Percentiles rank a stretch among this genome's conserved stretches.
phyloP scores from a whole-genome alignment of 176 grass and related monocot genomes.

The Oropetium thomaeum region DNA sequence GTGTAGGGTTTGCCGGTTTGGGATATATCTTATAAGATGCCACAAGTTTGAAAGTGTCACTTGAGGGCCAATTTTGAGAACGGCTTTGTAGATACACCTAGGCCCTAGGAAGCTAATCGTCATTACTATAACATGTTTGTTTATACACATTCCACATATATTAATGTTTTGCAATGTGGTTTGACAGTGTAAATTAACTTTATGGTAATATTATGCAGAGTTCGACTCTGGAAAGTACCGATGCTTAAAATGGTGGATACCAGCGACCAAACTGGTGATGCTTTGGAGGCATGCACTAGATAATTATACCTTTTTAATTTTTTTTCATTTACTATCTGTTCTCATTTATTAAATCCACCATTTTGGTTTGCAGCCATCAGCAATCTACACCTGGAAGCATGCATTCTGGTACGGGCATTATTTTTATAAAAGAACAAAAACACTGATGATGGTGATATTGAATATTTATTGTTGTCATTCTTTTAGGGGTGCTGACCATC shows the following conservation, averaged over 20 bases:
- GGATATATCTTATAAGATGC: slow-evolving; percentile 3
- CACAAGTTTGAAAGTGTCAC: background rate
- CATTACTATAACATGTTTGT: background rate
- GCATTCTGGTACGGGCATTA: slow-evolving; percentile 66
- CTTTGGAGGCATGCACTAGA: slow-evolving; percentile 53
- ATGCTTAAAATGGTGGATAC: slow-evolving; percentile 61
- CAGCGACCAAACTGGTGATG: slow-evolving; percentile 42
- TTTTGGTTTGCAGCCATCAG: slow-evolving; percentile 64
- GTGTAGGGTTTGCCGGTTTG: background rate
- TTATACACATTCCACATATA: slow-evolving; percentile 1
- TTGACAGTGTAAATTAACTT: background rate
- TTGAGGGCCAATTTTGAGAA: background rate
- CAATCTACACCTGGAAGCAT: slow-evolving; percentile 89
- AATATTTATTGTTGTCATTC: slow-evolving; percentile 9
- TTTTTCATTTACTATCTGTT: slow-evolving; percentile 16
- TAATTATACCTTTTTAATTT: background rate
- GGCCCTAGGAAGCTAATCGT: background rate
- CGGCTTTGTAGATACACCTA: background rate
- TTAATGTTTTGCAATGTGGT: background rate
- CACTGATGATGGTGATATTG: background rate
- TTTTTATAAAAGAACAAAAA: background rate
- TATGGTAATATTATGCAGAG: slow-evolving; percentile 41
- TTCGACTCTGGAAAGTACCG: slow-evolving; percentile 81
- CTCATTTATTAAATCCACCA: slow-evolving; percentile 20
- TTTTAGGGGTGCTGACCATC: slow-evolving; percentile 90